Evolutionary conservation across 2,329 filamentous ascomycete species (phyloP).

Genomic region (Aschersonia sp.): DNA sequence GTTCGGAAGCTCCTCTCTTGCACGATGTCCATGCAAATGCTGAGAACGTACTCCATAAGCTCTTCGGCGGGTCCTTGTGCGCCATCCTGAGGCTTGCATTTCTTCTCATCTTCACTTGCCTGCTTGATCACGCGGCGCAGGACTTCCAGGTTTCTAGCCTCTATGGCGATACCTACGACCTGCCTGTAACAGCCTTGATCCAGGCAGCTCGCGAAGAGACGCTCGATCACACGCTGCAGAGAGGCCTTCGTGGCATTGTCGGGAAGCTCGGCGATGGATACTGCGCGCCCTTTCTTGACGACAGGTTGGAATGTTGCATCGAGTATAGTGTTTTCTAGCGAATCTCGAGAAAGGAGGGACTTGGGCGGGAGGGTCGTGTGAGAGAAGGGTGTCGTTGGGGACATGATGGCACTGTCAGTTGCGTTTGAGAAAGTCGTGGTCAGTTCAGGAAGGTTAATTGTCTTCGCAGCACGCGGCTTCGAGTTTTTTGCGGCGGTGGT

Average conservation of each 20-base stretch:
- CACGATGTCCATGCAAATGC: constrained; percentile 95
- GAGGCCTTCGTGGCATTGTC: constrained; percentile 63
- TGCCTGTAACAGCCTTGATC: constrained; percentile 79
- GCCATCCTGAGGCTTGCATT: constrained; percentile 37
- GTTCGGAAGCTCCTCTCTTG: constrained; percentile 78
- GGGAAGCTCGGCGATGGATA: constrained; percentile 49
- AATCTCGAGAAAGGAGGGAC: constrained; percentile 77
- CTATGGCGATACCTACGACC: constrained; percentile 91
- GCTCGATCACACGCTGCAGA: constrained; percentile 70
- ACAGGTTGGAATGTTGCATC: constrained; percentile 41
- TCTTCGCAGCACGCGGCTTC: constrained; percentile 26
- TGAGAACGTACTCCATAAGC: constrained; percentile 88
- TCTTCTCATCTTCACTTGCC: constrained; percentile 74
- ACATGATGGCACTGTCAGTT: constrained; percentile 58
- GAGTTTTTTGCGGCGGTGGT: constrained; percentile 41
- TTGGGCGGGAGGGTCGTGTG: constrained; percentile 88
- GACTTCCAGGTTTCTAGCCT: constrained; percentile 83
- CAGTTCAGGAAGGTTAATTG: constrained; percentile 47
- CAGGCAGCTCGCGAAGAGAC: constrained; percentile 83
- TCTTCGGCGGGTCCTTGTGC: constrained; percentile 60
- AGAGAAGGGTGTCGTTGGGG: constrained; percentile 88
- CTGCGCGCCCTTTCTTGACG: constrained; percentile 37
- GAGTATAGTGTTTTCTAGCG: constrained; percentile 49
- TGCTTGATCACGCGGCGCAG: constrained; percentile 76
- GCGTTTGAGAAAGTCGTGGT: constrained; percentile 65